phyloP scores from a whole-genome alignment of 352 stramenopile genomes.

The Phytophthora boehmeriae region DNA sequence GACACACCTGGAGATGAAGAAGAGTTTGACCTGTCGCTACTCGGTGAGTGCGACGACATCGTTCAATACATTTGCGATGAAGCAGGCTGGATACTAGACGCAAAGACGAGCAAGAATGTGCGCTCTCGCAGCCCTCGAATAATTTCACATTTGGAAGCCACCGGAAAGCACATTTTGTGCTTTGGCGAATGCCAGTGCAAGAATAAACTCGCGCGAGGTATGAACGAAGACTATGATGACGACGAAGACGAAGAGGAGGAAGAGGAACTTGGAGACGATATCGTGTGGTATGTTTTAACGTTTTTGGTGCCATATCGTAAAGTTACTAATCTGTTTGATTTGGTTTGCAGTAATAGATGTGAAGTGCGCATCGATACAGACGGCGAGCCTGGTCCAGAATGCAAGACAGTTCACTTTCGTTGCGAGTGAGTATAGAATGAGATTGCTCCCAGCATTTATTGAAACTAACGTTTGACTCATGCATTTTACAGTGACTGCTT shows the following conservation, averaged over 20 bases:
- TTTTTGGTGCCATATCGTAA: background rate
- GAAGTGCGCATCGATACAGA: conserved; percentile 36
- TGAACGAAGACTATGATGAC: conserved; percentile 29
- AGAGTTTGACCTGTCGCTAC: conserved; percentile 81
- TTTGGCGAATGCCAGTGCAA: conserved; percentile 60
- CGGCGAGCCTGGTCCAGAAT: conserved; percentile 14
- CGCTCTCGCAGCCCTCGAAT: conserved; percentile 17
- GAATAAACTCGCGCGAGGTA: conserved; percentile 37
- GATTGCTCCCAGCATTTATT: too few species aligned
- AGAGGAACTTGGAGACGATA: conserved; percentile 43
- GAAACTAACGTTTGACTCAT: background rate
- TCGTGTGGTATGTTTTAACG: conserved; percentile 47
- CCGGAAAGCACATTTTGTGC: conserved; percentile 35
- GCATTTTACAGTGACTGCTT: conserved; percentile 63
- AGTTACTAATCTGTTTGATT: background rate
- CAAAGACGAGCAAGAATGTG: conserved; percentile 21
- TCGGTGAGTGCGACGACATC: conserved; percentile 84
- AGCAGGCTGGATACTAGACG: conserved; percentile 51
- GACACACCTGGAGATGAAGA: conserved; percentile 35
- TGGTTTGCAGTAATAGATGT: conserved; percentile 40
- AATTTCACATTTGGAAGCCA: conserved; percentile 30
- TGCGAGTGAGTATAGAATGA: conserved; percentile 37
- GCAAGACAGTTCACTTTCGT: conserved; percentile 40
- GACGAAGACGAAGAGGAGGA: conserved; percentile 23
- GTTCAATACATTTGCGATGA: conserved; percentile 69